These are phyloP conservation scores for Claviceps pazoutovae DNA, from an alignment of 2,329 filamentous ascomycete species.

Conservation along the genomic window DNA sequence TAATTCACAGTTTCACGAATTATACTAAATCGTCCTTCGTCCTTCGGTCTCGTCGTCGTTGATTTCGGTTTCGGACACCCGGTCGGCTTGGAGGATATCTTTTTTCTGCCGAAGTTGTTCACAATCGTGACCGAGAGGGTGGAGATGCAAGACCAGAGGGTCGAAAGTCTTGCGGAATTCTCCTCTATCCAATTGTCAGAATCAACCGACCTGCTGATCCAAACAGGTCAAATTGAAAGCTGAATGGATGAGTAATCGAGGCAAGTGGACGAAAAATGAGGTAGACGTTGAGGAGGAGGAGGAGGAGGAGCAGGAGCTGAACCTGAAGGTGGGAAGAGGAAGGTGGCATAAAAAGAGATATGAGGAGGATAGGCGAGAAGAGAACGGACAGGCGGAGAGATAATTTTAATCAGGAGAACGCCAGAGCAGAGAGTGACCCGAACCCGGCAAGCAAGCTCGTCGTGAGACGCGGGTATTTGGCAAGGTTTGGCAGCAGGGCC, in stretches of 20 bases:
- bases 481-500: background rate
- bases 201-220: constrained; percentile 19
- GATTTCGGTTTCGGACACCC: constrained; percentile 1
- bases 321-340: constrained; percentile 21
- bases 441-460: constrained; percentile 2
- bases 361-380: constrained; percentile 39
- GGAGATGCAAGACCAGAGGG: constrained; percentile 5
- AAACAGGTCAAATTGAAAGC: constrained; percentile 31
- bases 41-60: constrained; percentile 7
- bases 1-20: constrained; percentile 14
- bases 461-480: background rate
- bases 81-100: constrained; percentile 14
- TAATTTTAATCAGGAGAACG: constrained; percentile 20
- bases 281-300: constrained; percentile 26
- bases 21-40: constrained; percentile 7
- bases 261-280: constrained; percentile 30
- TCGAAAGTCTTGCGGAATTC: constrained; percentile 16
- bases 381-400: constrained; percentile 42
- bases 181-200: constrained; percentile 20
- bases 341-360: constrained; percentile 27
- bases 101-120: constrained; percentile 14
- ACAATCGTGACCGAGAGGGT: constrained; percentile 12
- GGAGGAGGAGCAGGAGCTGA: constrained; percentile 23
- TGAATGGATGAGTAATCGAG: constrained; percentile 37
- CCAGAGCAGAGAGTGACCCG: constrained; percentile 6